These are phyloP conservation scores for Dioscorea zingiberensis DNA, from an alignment of 106 monocot genomes.

Conservation along the genomic window DNA sequence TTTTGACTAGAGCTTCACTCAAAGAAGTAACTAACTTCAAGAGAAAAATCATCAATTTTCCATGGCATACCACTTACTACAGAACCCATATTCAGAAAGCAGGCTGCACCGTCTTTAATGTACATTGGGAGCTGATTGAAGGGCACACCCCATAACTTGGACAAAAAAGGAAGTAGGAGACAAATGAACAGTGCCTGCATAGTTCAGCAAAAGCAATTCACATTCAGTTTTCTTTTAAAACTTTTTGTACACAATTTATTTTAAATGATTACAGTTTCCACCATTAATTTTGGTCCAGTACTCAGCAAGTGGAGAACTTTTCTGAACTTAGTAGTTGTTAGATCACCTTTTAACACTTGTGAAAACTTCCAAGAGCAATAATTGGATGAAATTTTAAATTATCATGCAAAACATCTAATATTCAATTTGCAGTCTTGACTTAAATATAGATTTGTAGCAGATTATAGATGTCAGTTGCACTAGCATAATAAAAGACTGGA, in stretches of 20 bases:
- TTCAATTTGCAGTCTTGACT: no score
- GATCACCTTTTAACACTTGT: no score
- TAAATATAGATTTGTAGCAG: no score
- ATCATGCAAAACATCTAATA: no score
- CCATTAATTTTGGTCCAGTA: not conserved
- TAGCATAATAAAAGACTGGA: no score
- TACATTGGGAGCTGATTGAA: constrained; percentile 75
- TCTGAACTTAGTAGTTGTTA: not conserved
- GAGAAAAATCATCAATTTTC: not conserved
- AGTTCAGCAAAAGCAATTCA: constrained; percentile 4
- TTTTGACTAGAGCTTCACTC: no score
- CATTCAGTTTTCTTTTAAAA: no score
- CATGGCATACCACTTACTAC: constrained; percentile 50
- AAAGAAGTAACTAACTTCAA: not conserved
- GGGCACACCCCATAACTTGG: constrained; percentile 93
- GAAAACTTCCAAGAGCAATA: no score
- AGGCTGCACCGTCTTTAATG: constrained; percentile 78
- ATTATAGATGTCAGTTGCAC: no score
- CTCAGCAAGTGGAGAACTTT: not conserved
- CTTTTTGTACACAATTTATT: no score
- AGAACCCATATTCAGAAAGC: constrained; percentile 87
- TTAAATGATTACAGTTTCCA: no score
- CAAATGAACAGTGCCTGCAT: constrained; percentile 88
- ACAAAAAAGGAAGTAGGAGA: constrained; percentile 77
- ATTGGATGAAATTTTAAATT: no score